Conservation (phyloP, 2,329 filamentous ascomycete genomes). For the Epichloe baconii region DNA sequence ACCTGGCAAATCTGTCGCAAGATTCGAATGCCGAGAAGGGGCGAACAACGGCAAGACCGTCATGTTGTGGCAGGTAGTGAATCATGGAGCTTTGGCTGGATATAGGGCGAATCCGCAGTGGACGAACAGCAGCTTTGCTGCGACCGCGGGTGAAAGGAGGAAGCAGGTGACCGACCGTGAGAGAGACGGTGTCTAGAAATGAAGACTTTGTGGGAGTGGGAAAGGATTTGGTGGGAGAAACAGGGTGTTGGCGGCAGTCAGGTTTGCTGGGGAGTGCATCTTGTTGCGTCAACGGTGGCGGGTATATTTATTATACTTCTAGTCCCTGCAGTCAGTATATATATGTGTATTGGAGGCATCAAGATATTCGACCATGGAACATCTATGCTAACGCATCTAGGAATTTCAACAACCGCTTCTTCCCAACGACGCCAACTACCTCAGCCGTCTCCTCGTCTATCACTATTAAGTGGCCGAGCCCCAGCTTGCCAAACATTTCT, state of each 20-base stretch:
- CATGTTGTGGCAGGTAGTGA: too few species aligned
- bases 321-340: background rate
- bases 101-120: too few species aligned
- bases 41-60: too few species aligned
- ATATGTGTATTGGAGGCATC: background rate
- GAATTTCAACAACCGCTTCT: constrained; percentile 33
- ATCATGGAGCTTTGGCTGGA: too few species aligned
- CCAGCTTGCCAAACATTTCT: constrained; percentile 46
- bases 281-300: background rate
- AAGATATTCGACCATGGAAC: background rate
- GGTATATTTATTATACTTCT: background rate
- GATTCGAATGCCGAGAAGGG: too few species aligned
- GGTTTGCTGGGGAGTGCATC: background rate
- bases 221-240: background rate
- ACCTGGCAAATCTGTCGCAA: too few species aligned
- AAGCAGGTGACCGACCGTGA: too few species aligned
- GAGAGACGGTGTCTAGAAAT: background rate
- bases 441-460: constrained; percentile 36
- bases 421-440: constrained; percentile 41
- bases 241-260: background rate
- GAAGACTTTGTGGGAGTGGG: background rate
- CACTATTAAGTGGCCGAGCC: constrained; percentile 38
- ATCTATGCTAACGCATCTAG: constrained; percentile 1
- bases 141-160: too few species aligned
- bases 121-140: too few species aligned